Base-by-base conservation (phyloP, 2,329 filamentous ascomycete species). In the Colletotrichum limetticola region DNA sequence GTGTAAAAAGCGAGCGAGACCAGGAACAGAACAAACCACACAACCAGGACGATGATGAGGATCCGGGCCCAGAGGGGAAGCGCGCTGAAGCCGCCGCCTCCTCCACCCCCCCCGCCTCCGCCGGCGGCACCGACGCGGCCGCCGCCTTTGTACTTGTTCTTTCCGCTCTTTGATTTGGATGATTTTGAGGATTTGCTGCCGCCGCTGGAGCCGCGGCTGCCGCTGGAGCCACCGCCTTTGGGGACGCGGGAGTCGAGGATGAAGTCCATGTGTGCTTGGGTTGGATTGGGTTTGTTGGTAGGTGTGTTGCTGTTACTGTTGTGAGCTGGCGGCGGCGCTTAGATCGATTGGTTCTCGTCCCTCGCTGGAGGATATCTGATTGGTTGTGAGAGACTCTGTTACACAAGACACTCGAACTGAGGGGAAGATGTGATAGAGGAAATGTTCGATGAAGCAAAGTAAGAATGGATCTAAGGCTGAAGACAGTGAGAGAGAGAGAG, bases 31-130 rank as follows among this genome's bases (percentile, higher is more conserved):
- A 70, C 42, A 19, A 65, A 57, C 67, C 67, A 71, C n/a, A 75
- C 49, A 22, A 75, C 66, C 62, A 60, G 46, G 22, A 75, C 9
- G 42, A 75, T 62, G 71, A 74, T 72, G 67, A 75, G 71, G 12
- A 75, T 52, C 14, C 71, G 74, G 55, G 71, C 74, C 71, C 74
- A 75, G 28, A 72, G 32, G 49, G 74, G 74, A 2, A 75, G 35
- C 16, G 5, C 19, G 22, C 46, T 35, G 60, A 74, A 66, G 56
- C 70, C 72, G n/a, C 60, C 60, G 1, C 63, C 62, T 6, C 62
- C 58, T 11, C 66, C 42, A 5, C 59, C 59, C 8, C 63, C 63
- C 0, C 63, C 56, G 9, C 55, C 68, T 0, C 60, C 60, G 16
- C 66, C 66, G 35, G 32, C 66, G 42, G 32, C 49, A 59, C 19